Percentiles rank a stretch among this genome's conserved stretches.
phyloP scores from a whole-genome alignment of 176 grass and related monocot genomes.

The Poa pratensis region DNA sequence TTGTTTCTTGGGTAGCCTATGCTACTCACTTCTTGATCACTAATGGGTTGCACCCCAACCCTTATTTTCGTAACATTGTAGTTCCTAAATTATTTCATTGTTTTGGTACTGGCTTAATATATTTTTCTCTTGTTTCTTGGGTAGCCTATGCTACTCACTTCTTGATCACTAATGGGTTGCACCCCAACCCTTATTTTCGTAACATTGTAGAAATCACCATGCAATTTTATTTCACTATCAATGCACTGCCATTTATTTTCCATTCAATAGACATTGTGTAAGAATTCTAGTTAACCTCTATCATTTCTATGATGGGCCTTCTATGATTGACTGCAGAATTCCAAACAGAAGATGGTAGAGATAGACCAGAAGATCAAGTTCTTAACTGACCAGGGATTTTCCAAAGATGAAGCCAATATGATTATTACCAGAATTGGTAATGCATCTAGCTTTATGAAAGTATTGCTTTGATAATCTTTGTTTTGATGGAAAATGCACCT shows the following conservation, averaged over 20 bases:
- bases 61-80: not conserved
- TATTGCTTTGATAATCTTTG: not conserved
- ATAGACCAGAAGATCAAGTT: conserved; percentile 51
- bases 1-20: conserved; percentile 9
- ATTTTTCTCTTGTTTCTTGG: not conserved
- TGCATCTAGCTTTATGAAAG: conserved; percentile 33
- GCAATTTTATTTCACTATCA: conserved; percentile 3
- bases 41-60: not conserved
- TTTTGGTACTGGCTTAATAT: too few species aligned
- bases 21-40: not conserved
- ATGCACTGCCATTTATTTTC: not conserved
- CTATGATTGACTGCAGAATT: conserved; percentile 45
- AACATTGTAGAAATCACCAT: not conserved
- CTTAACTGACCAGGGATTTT: conserved; percentile 66
- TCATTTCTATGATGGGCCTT: not conserved
- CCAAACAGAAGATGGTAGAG: conserved; percentile 54
- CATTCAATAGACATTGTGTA: not conserved
- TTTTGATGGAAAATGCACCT: not conserved
- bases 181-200: not conserved
- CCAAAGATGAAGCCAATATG: conserved; percentile 12
- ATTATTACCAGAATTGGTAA: conserved; percentile 76
- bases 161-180: conserved; percentile 2
- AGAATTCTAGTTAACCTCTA: not conserved
- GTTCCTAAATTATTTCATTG: too few species aligned
- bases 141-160: not conserved